phyloP scores from a whole-genome alignment of 139 green algal genomes.

The Closterium sp. region DNA sequence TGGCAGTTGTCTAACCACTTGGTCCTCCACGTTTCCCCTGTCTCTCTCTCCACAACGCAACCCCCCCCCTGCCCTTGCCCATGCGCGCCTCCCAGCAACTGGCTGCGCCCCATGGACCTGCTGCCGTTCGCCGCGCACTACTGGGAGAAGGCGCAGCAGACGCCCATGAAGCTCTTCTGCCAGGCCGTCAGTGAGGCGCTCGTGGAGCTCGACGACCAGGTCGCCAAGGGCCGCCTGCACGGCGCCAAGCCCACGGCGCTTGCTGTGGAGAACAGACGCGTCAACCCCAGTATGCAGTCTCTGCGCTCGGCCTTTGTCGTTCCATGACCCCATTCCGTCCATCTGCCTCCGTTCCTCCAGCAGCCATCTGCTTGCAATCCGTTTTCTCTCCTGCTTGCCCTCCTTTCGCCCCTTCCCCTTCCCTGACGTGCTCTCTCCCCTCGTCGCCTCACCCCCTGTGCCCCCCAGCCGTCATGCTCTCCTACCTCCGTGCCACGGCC shows the following conservation, averaged over 20 bases:
- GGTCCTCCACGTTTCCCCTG: too few species aligned
- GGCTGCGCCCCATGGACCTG: constrained; percentile 9
- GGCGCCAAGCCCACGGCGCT: constrained; percentile 8
- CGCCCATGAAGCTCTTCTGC: constrained; percentile 25
- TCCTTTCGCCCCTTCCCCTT: neutral
- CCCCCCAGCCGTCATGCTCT: neutral
- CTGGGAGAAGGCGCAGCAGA: constrained; percentile 17
- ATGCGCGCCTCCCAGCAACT: neutral
- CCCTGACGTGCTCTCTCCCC: too few species aligned
- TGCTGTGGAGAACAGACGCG: neutral
- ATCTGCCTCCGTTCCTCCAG: too few species aligned
- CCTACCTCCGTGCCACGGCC: neutral
- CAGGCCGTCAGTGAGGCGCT: constrained; percentile 11
- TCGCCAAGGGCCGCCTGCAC: constrained; percentile 3
- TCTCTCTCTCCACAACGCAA: too few species aligned
- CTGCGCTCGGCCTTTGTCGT: neutral
- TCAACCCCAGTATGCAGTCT: neutral
- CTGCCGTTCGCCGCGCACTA: constrained; percentile 9
- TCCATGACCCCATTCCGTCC: too few species aligned
- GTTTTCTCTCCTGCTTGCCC: too few species aligned
- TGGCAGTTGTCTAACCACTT: too few species aligned
- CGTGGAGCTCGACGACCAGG: constrained; percentile 16
- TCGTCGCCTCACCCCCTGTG: neutral
- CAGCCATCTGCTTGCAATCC: too few species aligned
- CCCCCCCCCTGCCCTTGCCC: too few species aligned